phyloP scores from a whole-genome alignment of 2,329 filamentous ascomycete species.

The Hymenoscyphus salicellus region DNA sequence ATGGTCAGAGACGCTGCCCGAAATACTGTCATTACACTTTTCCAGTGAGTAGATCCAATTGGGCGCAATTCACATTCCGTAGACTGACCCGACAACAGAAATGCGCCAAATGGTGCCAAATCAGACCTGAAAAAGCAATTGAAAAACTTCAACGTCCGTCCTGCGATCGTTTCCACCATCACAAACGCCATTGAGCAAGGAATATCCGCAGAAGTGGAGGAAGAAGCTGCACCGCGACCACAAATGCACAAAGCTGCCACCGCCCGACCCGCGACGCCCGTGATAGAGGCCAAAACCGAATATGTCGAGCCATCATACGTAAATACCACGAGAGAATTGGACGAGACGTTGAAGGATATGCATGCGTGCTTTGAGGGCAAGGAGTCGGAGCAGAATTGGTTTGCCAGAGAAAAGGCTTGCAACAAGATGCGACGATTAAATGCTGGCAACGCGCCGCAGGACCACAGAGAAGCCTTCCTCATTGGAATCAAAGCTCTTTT shows the following conservation, averaged over 20 bases:
- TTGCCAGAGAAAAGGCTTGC: conserved; percentile 77
- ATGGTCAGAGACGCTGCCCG: conserved; percentile 84
- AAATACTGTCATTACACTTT: conserved; percentile 78
- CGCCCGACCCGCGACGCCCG: conserved; percentile 55
- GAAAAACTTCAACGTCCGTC: conserved; percentile 77
- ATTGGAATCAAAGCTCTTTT: conserved; percentile 68
- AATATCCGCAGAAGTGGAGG: conserved; percentile 30
- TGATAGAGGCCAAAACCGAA: conserved; percentile 63
- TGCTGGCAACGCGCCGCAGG: conserved; percentile 76
- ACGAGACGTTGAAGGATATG: conserved; percentile 83
- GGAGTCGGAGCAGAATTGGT: conserved; percentile 89
- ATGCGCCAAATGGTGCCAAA: conserved; percentile 78
- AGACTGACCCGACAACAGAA: conserved; percentile 44
- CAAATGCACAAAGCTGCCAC: conserved; percentile 45
- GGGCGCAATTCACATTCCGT: neutral
- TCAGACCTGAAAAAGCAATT: conserved; percentile 85
- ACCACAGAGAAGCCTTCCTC: conserved; percentile 71
- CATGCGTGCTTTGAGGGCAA: conserved; percentile 76
- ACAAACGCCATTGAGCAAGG: conserved; percentile 61
- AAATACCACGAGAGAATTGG: conserved; percentile 81
- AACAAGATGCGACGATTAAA: conserved; percentile 73
- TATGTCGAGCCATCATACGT: conserved; percentile 77
- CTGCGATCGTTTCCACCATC: conserved; percentile 80
- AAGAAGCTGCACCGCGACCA: conserved; percentile 37
- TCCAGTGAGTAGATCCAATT: conserved; percentile 54